Conservation (phyloP, 345 rosid genomes). For the Alliaria petiolata region DNA sequence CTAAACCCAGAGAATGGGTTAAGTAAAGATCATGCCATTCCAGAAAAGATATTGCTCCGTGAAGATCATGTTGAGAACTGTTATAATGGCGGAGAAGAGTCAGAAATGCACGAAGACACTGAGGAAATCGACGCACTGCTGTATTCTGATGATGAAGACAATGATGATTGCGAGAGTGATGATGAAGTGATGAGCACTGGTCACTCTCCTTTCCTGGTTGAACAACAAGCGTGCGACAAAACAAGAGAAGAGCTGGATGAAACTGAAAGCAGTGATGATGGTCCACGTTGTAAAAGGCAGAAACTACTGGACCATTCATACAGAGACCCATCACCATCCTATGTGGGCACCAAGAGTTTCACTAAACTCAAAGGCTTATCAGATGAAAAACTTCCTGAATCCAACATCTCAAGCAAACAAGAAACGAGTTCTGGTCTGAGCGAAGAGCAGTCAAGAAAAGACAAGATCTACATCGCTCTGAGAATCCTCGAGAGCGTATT, state of each 20-base stretch:
- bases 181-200: conserved; percentile 90
- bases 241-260: conserved; percentile 39
- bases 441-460: conserved; percentile 41
- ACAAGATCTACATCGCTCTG: conserved; percentile 29
- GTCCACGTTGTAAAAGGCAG: conserved; percentile 59
- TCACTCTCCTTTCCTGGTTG: conserved; percentile 59
- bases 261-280: conserved; percentile 44
- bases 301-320: conserved; percentile 38
- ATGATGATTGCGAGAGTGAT: conserved; percentile 42
- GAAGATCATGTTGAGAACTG: conserved; percentile 30
- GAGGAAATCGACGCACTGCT: conserved; percentile 88
- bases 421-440: conserved; percentile 34
- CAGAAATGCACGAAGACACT: conserved; percentile 92
- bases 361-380: conserved; percentile 23
- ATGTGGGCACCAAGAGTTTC: conserved; percentile 37
- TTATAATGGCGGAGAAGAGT: conserved; percentile 39
- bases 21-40: conserved; percentile 25
- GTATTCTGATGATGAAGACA: conserved; percentile 62
- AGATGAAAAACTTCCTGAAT: conserved; percentile 34
- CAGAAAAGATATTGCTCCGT: conserved; percentile 18
- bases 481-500: conserved; percentile 58
- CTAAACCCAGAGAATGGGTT: conserved; percentile 24
- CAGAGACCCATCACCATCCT: conserved; percentile 28
- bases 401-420: conserved; percentile 40
- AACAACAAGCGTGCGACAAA: conserved; percentile 38